Base-by-base conservation (phyloP, 306 rosid genomes). In the Quercus bicolor region DNA sequence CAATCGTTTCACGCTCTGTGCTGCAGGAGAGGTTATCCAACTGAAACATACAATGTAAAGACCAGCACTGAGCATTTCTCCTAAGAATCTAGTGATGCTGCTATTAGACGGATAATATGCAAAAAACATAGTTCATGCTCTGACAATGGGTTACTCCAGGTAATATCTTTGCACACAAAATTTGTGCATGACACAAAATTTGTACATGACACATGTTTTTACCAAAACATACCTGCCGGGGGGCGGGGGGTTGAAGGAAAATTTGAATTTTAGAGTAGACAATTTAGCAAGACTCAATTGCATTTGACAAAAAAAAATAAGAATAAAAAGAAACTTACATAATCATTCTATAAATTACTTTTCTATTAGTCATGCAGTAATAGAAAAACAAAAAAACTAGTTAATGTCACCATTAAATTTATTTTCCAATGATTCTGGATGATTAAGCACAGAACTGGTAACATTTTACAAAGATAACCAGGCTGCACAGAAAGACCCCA, bases 131-230 rank as follows among this genome's bases (percentile, higher is more conserved):
- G 78, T 89, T 95, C 15, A 97, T 97, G 85, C 98, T 95, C 85
- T 95, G 98, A 97, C 98, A 91, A 80, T 95, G 98, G 9, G 98
- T 92, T 54, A 95, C 98, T 78, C 98, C 98, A 1, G 98, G 98
- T 19, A 95, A 75, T 78, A 95, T 95, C 85, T 92, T 92, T 60
- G 85, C 85, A n/a, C 74, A 69, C 21, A 68, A 79, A 16, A 64
- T 31, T 21, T 74, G 66, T 45, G 54, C 77, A 83, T 82, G 60
- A 77, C 74, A 69, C 21, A 68, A 79, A 16, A 64, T 31, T 21
- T 74, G 66, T 45, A 61, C 77, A 83, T 82, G 60, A 77, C 62
- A 80, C 7, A 57, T 55, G 59, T 21, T 37, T 37, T 37, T 37
- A 37, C 45, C 45, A 8, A 37, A 37, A 7, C 45, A 8, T 7